Evolutionary conservation across 352 stramenopile species (phyloP).

Genomic region (Globisporangium splendens): DNA sequence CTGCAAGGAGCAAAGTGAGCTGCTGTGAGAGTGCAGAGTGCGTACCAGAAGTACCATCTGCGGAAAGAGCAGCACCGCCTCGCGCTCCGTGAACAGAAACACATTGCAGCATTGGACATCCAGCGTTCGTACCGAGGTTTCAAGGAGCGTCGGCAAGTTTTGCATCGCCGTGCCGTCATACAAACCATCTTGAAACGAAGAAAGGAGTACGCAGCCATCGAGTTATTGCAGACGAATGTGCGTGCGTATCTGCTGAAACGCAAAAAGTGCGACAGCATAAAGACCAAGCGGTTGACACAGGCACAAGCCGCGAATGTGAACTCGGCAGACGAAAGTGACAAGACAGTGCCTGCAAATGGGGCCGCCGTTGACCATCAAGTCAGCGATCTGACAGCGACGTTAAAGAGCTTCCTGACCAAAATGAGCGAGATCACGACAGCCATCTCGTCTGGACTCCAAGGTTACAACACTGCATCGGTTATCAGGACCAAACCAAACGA

Average conservation of each 20-base stretch:
- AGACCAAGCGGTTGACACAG: neutral
- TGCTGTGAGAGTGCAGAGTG: conserved; percentile 60
- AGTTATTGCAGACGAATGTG: conserved; percentile 64
- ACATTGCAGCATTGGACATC: conserved; percentile 54
- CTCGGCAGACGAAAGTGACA: neutral
- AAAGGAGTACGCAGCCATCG: conserved; percentile 48
- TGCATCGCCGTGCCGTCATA: conserved; percentile 57
- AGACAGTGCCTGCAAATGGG: neutral
- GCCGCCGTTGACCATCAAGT: neutral
- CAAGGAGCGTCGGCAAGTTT: conserved; percentile 32
- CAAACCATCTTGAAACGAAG: conserved; percentile 38
- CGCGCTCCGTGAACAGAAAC: conserved; percentile 41
- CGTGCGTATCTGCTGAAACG: conserved; percentile 59
- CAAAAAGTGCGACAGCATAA: conserved; percentile 2
- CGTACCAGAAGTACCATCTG: conserved; percentile 56
- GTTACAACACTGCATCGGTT: neutral
- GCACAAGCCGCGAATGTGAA: neutral
- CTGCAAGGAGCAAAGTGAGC: conserved; percentile 72
- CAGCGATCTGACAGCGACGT: neutral
- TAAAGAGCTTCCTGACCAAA: conserved; percentile 10
- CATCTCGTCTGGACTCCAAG: neutral
- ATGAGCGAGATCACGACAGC: conserved; percentile 10
- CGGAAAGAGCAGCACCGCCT: conserved; percentile 49
- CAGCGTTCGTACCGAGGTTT: conserved; percentile 67
- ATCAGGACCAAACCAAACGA: neutral